These are phyloP conservation scores for Lobulomyces angularis DNA, from an alignment of 192 early-diverging fungal species.

Conservation along the genomic window DNA sequence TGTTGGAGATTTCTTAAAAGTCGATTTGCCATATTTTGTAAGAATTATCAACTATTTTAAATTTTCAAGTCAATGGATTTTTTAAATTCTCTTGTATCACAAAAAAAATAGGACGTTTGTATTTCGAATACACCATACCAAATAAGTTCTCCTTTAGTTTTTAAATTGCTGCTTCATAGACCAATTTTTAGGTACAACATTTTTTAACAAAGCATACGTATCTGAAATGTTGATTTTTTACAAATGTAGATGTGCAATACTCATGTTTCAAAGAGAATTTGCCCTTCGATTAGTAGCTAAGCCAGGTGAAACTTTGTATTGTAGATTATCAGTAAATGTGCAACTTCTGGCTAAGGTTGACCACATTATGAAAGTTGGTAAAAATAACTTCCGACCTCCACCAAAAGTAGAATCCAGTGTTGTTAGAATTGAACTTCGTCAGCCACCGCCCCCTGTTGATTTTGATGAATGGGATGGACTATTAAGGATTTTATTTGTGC, in stretches of 20 bases:
- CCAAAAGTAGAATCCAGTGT: conserved; percentile 94
- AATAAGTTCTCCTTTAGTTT: conserved; percentile 87
- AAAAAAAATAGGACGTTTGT: too few species aligned
- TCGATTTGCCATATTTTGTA: conserved; percentile 92
- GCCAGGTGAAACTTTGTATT: conserved; percentile 84
- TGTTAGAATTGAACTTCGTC: conserved; percentile 81
- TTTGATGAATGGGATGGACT: conserved; percentile 96
- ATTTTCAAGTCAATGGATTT: too few species aligned
- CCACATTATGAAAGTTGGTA: conserved; percentile 95
- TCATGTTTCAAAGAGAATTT: conserved; percentile 99
- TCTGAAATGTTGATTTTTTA: conserved; percentile 4
- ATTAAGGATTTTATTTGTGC: conserved; percentile 78
- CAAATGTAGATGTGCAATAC: conserved; percentile 56
- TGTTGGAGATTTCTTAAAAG: conserved; percentile 97
- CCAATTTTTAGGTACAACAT: conserved; percentile 50
- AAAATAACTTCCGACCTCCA: conserved; percentile 96
- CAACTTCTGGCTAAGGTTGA: conserved; percentile 89
- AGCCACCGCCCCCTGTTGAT: conserved; percentile 89
- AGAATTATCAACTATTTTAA: too few species aligned
- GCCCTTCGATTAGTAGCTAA: conserved; percentile 87
- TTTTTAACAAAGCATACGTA: conserved; percentile 19
- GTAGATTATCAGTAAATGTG: conserved; percentile 83
- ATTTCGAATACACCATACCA: conserved; percentile 98
- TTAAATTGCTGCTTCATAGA: conserved; percentile 92
- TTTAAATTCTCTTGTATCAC: too few species aligned